Percentiles rank a stretch among this genome's conserved stretches.
Conservation (phyloP, 495 filamentous ascomycete species). For the Aspergillus hancockii region DNA sequence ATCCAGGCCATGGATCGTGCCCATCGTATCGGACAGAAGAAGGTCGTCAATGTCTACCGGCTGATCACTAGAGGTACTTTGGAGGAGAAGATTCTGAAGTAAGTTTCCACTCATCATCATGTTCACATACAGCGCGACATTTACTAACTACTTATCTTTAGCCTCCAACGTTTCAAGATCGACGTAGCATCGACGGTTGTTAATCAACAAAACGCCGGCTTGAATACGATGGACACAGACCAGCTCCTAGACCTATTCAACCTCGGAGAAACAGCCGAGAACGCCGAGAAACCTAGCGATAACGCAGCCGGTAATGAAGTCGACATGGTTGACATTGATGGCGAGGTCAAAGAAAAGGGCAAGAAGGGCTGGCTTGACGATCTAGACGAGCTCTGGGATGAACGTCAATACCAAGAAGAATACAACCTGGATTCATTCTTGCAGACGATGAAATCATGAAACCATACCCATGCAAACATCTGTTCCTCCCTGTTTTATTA, state of each 20-base stretch:
- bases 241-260: slow-evolving; percentile 97
- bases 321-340: slow-evolving; percentile 91
- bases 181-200: slow-evolving; percentile 97
- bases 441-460: slow-evolving; percentile 73
- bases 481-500: neutral
- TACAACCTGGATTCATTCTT: slow-evolving; percentile 93
- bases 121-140: neutral
- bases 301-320: slow-evolving; percentile 63
- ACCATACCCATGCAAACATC: neutral
- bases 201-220: slow-evolving; percentile 96
- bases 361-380: slow-evolving; percentile 96
- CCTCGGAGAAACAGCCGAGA: slow-evolving; percentile 74
- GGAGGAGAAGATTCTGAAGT: slow-evolving; percentile 97
- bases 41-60: slow-evolving; percentile 99
- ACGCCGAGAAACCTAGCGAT: slow-evolving; percentile 62
- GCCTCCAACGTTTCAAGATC: slow-evolving; percentile 98
- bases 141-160: slow-evolving; percentile 39
- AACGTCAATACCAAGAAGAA: slow-evolving; percentile 93
- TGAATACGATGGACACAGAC: slow-evolving; percentile 96
- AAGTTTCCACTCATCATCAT: slow-evolving; percentile 30
- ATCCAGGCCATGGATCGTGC: slow-evolving; percentile 99
- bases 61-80: slow-evolving; percentile 92
- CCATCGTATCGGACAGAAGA: slow-evolving; percentile 98
- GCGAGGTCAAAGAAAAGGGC: slow-evolving; percentile 89
- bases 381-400: slow-evolving; percentile 94